Conservation (phyloP, 78 protist species). For the Dictyostelium purpureum region DNA sequence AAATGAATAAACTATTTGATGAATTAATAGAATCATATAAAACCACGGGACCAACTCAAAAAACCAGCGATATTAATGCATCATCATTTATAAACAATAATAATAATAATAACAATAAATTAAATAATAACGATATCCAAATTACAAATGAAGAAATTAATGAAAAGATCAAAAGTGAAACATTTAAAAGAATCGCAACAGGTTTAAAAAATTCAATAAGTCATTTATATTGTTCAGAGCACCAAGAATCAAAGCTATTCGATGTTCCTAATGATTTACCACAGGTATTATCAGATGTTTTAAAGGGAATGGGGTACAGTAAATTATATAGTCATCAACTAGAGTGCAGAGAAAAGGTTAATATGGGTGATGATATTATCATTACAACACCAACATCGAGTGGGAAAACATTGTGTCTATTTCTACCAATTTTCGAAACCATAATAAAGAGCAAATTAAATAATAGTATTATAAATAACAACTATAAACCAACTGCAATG, state of each 20-base stretch:
- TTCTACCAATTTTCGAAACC: conserved; percentile 61
- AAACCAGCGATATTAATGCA: background rate
- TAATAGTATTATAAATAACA: background rate
- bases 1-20: conserved; percentile 11
- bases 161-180: conserved; percentile 1
- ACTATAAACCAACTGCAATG: background rate
- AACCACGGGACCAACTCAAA: background rate
- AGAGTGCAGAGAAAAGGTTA: conserved; percentile 15
- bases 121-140: background rate
- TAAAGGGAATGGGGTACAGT: background rate
- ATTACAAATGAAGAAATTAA: background rate
- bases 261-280: conserved; percentile 20
- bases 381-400: conserved; percentile 82
- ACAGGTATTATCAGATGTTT: background rate
- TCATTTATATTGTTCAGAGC: background rate
- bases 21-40: conserved; percentile 1
- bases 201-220: background rate
- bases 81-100: too few relatives aligned
- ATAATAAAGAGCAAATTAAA: background rate
- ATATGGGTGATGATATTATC: background rate
- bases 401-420: conserved; percentile 76
- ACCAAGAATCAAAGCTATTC: background rate
- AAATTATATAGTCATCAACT: conserved; percentile 48
- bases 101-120: background rate
- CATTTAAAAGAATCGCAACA: conserved; percentile 20